Evolutionary conservation across 2,329 filamentous ascomycete genomes (phyloP).

Genomic region (Fusarium albosuccineum): DNA sequence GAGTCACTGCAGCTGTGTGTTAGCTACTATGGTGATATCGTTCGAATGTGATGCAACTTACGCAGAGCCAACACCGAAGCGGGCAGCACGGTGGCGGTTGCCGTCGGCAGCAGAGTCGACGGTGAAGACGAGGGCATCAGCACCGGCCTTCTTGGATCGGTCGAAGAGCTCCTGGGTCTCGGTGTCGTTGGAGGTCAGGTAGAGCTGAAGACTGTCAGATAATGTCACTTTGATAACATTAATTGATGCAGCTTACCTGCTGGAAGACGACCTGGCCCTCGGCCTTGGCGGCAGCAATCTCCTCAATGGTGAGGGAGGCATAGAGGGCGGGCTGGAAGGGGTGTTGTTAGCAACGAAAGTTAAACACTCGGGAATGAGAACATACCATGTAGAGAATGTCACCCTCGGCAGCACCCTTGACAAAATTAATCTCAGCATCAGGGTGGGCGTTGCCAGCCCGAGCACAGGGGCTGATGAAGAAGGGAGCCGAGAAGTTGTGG

Average conservation of each 20-base stretch:
- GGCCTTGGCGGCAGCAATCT: constrained; percentile 54
- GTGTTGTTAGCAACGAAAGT: background rate
- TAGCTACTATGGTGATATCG: constrained; percentile 15
- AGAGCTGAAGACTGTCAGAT: constrained; percentile 33
- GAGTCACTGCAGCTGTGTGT: constrained; percentile 36
- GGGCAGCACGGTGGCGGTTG: constrained; percentile 57
- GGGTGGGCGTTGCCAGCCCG: constrained; percentile 59
- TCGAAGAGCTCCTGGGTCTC: constrained; percentile 49
- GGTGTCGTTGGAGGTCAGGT: constrained; percentile 50
- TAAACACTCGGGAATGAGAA: too few relatives aligned
- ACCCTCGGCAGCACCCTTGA: constrained; percentile 61
- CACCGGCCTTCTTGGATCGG: constrained; percentile 50
- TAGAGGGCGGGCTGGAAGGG: constrained; percentile 49
- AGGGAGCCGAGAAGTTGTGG: constrained; percentile 66
- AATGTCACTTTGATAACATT: background rate
- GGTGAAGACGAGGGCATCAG: constrained; percentile 55
- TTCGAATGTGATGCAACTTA: constrained; percentile 22
- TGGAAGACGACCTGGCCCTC: constrained; percentile 56
- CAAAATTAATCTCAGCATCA: constrained; percentile 63
- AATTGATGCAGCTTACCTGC: constrained; percentile 42
- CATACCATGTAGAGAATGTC: constrained; percentile 64
- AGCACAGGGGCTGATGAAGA: constrained; percentile 67
- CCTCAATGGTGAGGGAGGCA: constrained; percentile 51
- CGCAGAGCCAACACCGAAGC: constrained; percentile 55
- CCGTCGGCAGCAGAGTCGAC: constrained; percentile 56